Evolutionary conservation across 345 rosid species (phyloP), one percentile per base, ranked within the genome.

Genomic region (Bruguiera gymnorhiza): DNA sequence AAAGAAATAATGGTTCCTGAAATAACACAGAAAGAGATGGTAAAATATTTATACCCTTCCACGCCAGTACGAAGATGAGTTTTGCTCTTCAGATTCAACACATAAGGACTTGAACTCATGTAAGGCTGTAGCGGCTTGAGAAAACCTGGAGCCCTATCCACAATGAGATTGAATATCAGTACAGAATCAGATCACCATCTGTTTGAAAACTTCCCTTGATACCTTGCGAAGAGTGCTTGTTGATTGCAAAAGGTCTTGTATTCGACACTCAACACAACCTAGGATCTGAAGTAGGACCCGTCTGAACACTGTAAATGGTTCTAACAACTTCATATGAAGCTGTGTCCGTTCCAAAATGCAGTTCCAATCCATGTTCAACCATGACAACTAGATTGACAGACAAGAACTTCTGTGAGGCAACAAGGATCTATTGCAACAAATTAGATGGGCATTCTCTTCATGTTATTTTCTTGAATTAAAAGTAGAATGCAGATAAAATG

Each of bases 161-260:
- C 51, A 66, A 81, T 56, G 39, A 63, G 66, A 62, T 58, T 64
- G 71, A 15, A 65, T 36, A 62, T 72, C 58, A 74, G 66, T 68
- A 64, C 21, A 27, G n/a, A 16, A 63, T 59, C 2, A 66, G 37
- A 46, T 61, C 66, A 56, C 9, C 52, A 24, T 20, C 15, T 43
- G 29, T 21, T 51, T 37, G 50, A 37, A 67, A 32, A 68, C 36
- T 52, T 19, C 21, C 20, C 63, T 51, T 62, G 65, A 71, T 84
- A 94, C 97, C 97, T 91, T 91, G n/a, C 97, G 98, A 75, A 89
- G 90, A 61, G 86, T 81, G 36, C 97, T 89, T 58, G 95, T 89
- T 74, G 98, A 91, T 72, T 87, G 96, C 89, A 94, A 83, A 74
- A 88, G 96, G 81, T 94, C 90, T 68, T 87, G 86, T 74, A 78